Conservation (phyloP, 768 basidiomycete species). For the Auricularia cornea region DNA sequence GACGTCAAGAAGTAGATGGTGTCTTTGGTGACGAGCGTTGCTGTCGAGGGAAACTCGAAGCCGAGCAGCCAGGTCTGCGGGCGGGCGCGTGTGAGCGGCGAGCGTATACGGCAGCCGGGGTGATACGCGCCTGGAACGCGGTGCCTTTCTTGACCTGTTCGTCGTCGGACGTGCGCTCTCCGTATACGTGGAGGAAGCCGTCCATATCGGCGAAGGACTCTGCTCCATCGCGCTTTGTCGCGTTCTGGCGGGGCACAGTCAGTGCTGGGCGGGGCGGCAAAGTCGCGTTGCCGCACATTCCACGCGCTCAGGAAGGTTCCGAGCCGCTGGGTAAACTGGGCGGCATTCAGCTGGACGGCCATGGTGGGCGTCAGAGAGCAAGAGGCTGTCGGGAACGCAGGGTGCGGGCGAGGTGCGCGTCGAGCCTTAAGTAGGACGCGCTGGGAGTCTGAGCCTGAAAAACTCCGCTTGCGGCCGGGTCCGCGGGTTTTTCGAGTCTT, state of each 20-base stretch:
- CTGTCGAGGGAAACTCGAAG: constrained; percentile 94
- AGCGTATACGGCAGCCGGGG: constrained; percentile 4
- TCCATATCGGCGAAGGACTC: constrained; percentile 59
- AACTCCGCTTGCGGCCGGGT: neutral
- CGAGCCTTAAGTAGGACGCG: neutral
- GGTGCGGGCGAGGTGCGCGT: too few species aligned
- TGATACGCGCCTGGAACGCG: constrained; percentile 69
- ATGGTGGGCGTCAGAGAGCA: constrained; percentile 23
- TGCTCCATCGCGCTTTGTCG: constrained; percentile 62
- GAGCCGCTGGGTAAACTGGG: constrained; percentile 45
- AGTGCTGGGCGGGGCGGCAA: constrained; percentile 8
- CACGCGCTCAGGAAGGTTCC: constrained; percentile 53
- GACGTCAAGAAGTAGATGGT: constrained; percentile 78
- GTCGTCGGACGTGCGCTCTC: constrained; percentile 75
- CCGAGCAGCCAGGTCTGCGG: constrained; percentile 89
- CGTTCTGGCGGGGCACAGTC: constrained; percentile 35
- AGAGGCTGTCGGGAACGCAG: neutral
- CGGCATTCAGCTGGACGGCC: constrained; percentile 61
- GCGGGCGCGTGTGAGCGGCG: neutral
- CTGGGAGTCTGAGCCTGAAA: neutral
- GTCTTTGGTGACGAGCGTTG: constrained; percentile 74
- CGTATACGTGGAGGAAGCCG: constrained; percentile 62
- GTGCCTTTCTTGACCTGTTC: constrained; percentile 86
- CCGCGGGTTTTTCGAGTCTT: neutral
- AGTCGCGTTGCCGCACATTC: constrained; percentile 38